Percentiles rank a stretch among this genome's conserved stretches.
phyloP scores from a whole-genome alignment of 2,329 filamentous ascomycete genomes.

The Periglandula ipomoeae region DNA sequence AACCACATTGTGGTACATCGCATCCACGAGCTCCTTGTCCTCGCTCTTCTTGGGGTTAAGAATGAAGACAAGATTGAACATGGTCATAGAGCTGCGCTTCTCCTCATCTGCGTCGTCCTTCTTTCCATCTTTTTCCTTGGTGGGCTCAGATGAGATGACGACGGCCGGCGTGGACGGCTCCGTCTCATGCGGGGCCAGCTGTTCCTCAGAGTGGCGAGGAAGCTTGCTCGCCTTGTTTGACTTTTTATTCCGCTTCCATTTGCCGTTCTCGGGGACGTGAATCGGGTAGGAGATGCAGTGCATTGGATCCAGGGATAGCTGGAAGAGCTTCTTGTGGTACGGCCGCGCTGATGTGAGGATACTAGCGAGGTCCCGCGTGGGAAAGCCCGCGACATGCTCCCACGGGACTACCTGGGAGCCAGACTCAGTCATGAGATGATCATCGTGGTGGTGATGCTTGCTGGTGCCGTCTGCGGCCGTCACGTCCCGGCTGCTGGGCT shows the following conservation, averaged over 20 bases:
- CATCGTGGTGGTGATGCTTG: conserved; percentile 42
- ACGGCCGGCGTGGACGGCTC: conserved; percentile 14
- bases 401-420: conserved; percentile 54
- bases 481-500: conserved; percentile 23
- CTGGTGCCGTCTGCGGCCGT: conserved; percentile 28
- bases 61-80: conserved; percentile 97
- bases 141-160: conserved; percentile 16
- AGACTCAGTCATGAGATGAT: conserved; percentile 45
- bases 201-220: conserved; percentile 24
- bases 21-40: conserved; percentile 64
- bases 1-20: conserved; percentile 75
- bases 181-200: conserved; percentile 18
- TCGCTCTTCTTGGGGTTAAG: conserved; percentile 72
- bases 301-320: conserved; percentile 71
- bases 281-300: conserved; percentile 77
- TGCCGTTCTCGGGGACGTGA: conserved; percentile 69
- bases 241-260: conserved; percentile 60
- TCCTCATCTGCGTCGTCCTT: conserved; percentile 46
- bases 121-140: conserved; percentile 23
- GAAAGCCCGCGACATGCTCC: conserved; percentile 66
- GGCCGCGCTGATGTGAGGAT: conserved; percentile 66
- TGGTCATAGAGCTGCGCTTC: conserved; percentile 70
- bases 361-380: conserved; percentile 69
- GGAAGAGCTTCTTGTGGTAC: conserved; percentile 75
- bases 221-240: conserved; percentile 31